phyloP scores from a whole-genome alignment of 2,329 filamentous ascomycete genomes.

The Penicillium freii region DNA sequence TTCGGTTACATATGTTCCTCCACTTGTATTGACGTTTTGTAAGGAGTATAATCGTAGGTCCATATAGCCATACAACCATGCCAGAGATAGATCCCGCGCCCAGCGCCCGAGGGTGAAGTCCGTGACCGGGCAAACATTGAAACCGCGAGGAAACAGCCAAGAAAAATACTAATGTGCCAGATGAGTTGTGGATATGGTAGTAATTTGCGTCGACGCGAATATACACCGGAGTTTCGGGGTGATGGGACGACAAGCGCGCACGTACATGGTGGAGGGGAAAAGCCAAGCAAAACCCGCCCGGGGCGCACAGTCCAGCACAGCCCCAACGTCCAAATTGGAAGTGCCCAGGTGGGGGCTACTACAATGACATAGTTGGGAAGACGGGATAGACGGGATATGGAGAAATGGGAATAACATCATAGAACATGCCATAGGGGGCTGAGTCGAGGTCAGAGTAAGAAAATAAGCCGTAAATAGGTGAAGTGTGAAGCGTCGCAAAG shows the following conservation, averaged over 20 bases:
- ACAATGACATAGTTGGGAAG: neutral
- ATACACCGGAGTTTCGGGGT: neutral
- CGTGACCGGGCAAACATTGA: neutral
- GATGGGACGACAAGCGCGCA: conserved; percentile 2
- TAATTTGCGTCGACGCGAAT: neutral
- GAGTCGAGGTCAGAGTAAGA: neutral
- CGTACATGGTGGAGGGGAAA: neutral
- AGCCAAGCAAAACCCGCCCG: conserved; percentile 3
- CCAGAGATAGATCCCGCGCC: neutral
- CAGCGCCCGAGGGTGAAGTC: neutral
- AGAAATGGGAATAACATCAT: neutral
- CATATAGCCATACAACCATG: neutral
- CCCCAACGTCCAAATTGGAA: neutral
- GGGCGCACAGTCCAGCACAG: conserved; percentile 14
- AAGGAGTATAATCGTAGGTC: neutral
- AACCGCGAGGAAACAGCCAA: neutral
- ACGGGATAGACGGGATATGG: neutral
- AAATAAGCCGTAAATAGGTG: neutral
- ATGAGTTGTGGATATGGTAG: neutral
- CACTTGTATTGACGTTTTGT: neutral
- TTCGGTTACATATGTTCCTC: neutral
- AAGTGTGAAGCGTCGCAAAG: neutral
- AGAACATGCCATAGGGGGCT: neutral
- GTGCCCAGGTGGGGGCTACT: neutral
- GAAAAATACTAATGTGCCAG: neutral